Percentiles rank a stretch among this genome's conserved stretches.
phyloP scores from a whole-genome alignment of 352 stramenopile species.

The Saprolegnia parasitica region DNA sequence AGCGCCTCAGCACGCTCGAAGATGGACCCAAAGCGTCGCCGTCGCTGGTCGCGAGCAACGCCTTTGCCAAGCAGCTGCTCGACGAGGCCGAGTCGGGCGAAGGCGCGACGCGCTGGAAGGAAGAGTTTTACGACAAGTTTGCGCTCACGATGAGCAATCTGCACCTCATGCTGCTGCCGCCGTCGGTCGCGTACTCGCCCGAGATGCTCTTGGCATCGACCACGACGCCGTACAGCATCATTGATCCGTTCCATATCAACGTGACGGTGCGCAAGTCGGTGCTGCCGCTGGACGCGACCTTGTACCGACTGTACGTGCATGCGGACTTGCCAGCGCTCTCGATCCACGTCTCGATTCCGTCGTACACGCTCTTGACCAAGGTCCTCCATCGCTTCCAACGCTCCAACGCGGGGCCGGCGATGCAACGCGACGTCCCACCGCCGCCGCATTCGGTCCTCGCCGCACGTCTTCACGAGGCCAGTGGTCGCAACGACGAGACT shows the following conservation, averaged over 20 bases:
- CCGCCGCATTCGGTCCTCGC: neutral
- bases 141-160: constrained; percentile 76
- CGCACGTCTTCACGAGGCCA: neutral
- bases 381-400: constrained; percentile 57
- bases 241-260: constrained; percentile 86
- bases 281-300: constrained; percentile 73
- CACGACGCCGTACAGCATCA: constrained; percentile 62
- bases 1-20: constrained; percentile 65
- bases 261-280: constrained; percentile 80
- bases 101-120: constrained; percentile 82
- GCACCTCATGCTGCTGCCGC: constrained; percentile 72
- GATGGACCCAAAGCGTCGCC: neutral
- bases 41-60: constrained; percentile 43
- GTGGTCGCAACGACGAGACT: neutral
- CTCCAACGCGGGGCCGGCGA: constrained; percentile 14
- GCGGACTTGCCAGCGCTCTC: constrained; percentile 75
- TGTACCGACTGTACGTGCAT: constrained; percentile 79
- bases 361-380: constrained; percentile 67
- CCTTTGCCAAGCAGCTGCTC: constrained; percentile 81
- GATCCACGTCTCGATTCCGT: constrained; percentile 81
- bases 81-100: constrained; percentile 82
- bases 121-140: constrained; percentile 90
- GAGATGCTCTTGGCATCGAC: constrained; percentile 37
- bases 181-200: constrained; percentile 40
- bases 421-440: neutral